These are phyloP conservation scores for Triticum monococcum DNA, from an alignment of 176 grass and related monocot species.

Conservation along the genomic window DNA sequence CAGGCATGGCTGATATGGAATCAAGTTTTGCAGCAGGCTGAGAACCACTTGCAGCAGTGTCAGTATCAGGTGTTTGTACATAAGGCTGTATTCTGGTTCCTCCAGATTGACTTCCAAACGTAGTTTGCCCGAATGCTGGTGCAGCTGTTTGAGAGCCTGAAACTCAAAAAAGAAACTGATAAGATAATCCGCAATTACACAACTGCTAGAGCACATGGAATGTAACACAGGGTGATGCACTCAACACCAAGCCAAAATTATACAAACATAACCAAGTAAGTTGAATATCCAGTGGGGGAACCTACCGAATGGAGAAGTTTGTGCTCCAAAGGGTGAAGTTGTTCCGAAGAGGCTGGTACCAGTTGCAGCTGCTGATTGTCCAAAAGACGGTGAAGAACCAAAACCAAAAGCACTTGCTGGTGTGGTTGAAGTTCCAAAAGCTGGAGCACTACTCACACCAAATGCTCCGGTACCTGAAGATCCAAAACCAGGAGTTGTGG, in stretches of 20 bases:
- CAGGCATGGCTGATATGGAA: constrained; percentile 92
- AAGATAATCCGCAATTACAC: not conserved
- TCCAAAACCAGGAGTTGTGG: constrained; percentile 58
- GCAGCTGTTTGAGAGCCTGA: constrained; percentile 70
- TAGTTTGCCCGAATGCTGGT: constrained; percentile 64
- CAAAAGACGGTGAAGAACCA: constrained; percentile 71
- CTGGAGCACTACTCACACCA: constrained; percentile 50
- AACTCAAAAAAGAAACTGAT: constrained; percentile 37
- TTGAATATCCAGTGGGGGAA: constrained; percentile 26
- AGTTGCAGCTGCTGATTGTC: constrained; percentile 61
- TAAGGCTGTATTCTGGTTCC: constrained; percentile 75
- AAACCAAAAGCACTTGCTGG: constrained; percentile 64
- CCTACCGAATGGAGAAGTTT: constrained; percentile 77
- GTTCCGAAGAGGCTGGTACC: constrained; percentile 71
- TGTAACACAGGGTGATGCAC: not conserved
- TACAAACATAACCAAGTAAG: constrained; percentile 14
- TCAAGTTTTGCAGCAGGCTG: constrained; percentile 74
- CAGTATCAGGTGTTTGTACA: constrained; percentile 66
- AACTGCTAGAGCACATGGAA: constrained; percentile 16
- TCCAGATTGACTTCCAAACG: constrained; percentile 65
- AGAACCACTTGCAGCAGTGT: constrained; percentile 60
- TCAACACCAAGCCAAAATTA: constrained; percentile 20
- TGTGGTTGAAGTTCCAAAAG: constrained; percentile 61
- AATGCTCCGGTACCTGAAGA: constrained; percentile 60
- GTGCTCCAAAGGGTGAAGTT: constrained; percentile 58